A percentile compares a stretch with the other conserved stretches of the same genome.
Conservation (phyloP, 1,284 basidiomycete genomes). For the Marasmius oreades region DNA sequence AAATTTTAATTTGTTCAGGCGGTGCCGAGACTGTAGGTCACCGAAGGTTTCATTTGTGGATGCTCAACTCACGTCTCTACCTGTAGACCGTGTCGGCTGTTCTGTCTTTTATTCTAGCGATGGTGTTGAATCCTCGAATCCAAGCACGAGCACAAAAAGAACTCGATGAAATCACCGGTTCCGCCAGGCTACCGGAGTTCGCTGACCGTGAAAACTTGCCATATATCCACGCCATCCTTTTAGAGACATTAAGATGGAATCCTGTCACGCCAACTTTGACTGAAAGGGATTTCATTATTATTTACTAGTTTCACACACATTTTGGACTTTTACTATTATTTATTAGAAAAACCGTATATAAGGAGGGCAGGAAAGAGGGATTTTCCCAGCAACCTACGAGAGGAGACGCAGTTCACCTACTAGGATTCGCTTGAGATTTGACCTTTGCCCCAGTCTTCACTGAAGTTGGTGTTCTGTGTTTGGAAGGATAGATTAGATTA, state of each 20-base stretch:
- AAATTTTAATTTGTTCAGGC: not conserved
- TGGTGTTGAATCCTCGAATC: constrained; percentile 25
- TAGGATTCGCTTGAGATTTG: no score
- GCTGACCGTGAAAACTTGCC: constrained; percentile 28
- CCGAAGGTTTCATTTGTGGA: not conserved
- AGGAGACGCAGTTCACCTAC: no score
- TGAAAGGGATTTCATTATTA: no score
- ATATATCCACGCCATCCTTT: constrained; percentile 27
- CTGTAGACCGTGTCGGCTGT: constrained; percentile 21
- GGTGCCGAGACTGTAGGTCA: constrained; percentile 17
- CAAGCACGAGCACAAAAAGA: constrained; percentile 28
- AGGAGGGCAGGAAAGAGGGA: no score
- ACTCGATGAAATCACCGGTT: constrained; percentile 29
- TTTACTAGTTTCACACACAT: no score
- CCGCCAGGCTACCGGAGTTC: constrained; percentile 30
- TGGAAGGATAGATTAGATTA: no score
- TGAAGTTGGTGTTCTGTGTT: no score
- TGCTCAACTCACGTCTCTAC: not conserved
- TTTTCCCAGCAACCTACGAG: no score
- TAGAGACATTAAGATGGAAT: constrained; percentile 8
- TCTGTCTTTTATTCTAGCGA: constrained; percentile 23
- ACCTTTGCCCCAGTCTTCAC: no score
- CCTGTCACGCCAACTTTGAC: not conserved
- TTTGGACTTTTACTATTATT: no score
- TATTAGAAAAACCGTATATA: no score